These are phyloP conservation scores for Pythium pyrilobum DNA, from an alignment of 352 stramenopile species.

Conservation along the genomic window DNA sequence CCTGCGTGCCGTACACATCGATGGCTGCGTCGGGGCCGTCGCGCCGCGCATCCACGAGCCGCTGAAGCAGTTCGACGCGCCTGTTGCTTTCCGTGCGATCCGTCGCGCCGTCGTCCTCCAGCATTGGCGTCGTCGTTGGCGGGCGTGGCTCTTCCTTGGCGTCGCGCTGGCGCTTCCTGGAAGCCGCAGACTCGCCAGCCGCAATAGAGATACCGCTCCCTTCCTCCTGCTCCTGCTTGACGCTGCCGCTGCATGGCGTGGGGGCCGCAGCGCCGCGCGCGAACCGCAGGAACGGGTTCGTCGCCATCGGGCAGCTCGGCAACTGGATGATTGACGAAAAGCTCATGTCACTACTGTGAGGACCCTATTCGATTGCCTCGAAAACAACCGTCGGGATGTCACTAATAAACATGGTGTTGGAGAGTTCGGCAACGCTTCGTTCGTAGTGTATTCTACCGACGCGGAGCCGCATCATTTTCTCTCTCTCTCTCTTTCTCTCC, in stretches of 20 bases:
- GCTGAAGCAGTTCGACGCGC: conserved; percentile 32
- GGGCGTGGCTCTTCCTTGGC: not conserved
- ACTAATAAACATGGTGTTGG: not conserved
- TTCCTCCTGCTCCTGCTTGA: not conserved
- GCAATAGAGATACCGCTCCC: not conserved
- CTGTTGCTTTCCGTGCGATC: no score
- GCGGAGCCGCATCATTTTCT: no score
- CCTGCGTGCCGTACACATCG: conserved; percentile 64
- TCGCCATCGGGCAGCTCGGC: not conserved
- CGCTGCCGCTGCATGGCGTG: conserved; percentile 9
- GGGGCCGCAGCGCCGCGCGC: conserved; percentile 25
- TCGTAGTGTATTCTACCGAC: no score
- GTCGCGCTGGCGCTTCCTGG: conserved; percentile 10
- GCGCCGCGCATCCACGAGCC: conserved; percentile 28
- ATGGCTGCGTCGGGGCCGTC: conserved; percentile 41
- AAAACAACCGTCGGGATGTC: not conserved
- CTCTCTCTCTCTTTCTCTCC: no score
- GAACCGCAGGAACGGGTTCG: conserved; percentile 67
- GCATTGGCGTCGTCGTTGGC: not conserved
- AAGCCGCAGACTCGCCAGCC: no score
- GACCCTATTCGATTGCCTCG: not conserved
- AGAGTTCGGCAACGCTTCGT: no score
- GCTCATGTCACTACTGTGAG: conserved; percentile 14
- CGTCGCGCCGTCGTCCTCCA: no score
- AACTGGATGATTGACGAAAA: no score